phyloP scores from a whole-genome alignment of 116 monocot species.

The Papilionanthe hybrid region DNA sequence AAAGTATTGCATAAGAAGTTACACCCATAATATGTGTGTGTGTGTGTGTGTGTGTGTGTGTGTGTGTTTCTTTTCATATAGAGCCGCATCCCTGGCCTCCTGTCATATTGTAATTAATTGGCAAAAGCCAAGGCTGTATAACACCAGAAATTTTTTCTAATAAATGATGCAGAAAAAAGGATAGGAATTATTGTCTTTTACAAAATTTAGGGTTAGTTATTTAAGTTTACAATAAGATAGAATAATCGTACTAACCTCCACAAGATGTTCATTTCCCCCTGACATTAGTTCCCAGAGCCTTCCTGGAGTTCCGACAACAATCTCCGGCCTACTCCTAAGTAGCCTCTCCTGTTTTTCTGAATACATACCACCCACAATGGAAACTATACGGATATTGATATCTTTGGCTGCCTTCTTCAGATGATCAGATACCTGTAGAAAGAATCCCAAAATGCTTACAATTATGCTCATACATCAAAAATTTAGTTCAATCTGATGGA shows the following conservation, averaged over 20 bases:
- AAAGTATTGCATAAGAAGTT: too few species aligned
- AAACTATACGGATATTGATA: constrained; percentile 60
- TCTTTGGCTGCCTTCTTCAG: constrained; percentile 61
- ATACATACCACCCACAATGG: constrained; percentile 96
- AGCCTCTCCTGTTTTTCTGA: constrained; percentile 91
- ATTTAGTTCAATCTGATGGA: not conserved
- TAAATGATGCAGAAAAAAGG: not conserved
- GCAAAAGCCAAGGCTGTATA: not conserved
- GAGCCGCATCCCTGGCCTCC: not conserved
- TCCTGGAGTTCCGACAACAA: constrained; percentile 98
- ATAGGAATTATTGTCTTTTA: not conserved
- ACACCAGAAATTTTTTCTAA: not conserved
- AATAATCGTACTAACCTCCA: constrained; percentile 50
- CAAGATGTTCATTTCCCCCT: constrained; percentile 75
- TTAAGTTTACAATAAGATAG: not conserved
- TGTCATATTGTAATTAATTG: not conserved
- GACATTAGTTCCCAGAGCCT: constrained; percentile 98
- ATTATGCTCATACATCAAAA: not conserved
- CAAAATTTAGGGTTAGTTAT: not conserved
- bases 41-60: too few species aligned
- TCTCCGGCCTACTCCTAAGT: constrained; percentile 79
- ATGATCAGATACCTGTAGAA: constrained; percentile 88
- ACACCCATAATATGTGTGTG: too few species aligned
- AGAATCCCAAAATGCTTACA: not conserved
- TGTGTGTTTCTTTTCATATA: not conserved